Evolutionary conservation across 2,329 filamentous ascomycete genomes (phyloP).

Genomic region (Colletotrichum australisinense): DNA sequence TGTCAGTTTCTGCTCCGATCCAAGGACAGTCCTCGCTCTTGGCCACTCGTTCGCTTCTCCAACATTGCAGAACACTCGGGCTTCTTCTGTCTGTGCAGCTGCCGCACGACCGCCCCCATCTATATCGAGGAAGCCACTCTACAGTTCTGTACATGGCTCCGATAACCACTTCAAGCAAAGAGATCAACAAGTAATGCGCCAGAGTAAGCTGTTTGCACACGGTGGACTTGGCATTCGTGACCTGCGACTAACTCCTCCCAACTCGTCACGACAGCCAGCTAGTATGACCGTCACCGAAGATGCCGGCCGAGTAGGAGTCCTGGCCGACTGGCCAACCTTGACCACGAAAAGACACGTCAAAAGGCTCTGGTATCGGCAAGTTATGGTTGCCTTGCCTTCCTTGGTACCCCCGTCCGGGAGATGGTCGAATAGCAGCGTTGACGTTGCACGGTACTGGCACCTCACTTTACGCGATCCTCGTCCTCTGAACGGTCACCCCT

Average conservation of each 20-base stretch:
- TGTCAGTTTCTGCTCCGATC: not conserved
- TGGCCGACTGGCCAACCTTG: conserved; percentile 14
- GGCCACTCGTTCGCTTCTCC: not conserved
- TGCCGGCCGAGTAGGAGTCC: conserved; percentile 4
- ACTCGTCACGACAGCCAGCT: not conserved
- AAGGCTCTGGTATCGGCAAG: not conserved
- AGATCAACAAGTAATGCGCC: not conserved
- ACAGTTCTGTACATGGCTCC: not conserved
- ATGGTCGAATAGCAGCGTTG: conserved; percentile 8
- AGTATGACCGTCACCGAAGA: not conserved
- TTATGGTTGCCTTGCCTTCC: conserved; percentile 26
- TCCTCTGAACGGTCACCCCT: conserved; percentile 9
- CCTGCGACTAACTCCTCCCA: not conserved
- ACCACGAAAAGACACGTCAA: conserved; percentile 27
- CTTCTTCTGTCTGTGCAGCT: not conserved
- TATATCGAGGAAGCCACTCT: not conserved
- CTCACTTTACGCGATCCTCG: conserved; percentile 1
- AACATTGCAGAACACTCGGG: not conserved
- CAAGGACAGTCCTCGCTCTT: conserved; percentile 1
- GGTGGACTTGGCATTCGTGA: not conserved
- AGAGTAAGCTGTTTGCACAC: not conserved
- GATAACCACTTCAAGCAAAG: not conserved
- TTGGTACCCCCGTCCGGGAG: not conserved
- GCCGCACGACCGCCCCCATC: not conserved
- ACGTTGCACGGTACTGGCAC: conserved; percentile 17